phyloP scores from a whole-genome alignment of 2,329 filamentous ascomycete genomes.

The Trichoderma afroharzianum region DNA sequence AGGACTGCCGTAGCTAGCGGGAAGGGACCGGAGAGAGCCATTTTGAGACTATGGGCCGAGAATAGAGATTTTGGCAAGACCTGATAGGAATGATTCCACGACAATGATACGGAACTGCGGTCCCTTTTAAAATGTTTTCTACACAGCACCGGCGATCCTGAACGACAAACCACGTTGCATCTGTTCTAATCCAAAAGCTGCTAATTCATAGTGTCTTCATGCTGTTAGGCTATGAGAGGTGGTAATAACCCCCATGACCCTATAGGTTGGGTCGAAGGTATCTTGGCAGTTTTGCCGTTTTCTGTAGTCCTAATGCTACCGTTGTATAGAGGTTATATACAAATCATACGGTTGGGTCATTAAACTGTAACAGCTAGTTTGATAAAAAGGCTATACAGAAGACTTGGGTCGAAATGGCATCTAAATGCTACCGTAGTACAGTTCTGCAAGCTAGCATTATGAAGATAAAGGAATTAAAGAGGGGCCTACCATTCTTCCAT shows the following conservation, averaged over 20 bases:
- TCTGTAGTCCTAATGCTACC: not conserved
- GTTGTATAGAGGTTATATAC: not conserved
- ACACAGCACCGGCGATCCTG: not conserved
- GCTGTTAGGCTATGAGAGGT: not conserved
- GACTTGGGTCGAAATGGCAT: not conserved
- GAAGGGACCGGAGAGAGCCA: not conserved
- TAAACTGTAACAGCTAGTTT: not conserved
- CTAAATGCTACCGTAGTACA: not conserved
- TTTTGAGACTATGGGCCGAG: not conserved
- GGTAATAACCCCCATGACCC: not conserved
- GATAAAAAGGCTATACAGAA: not conserved
- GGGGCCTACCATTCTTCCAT: not conserved
- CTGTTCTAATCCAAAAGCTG: not conserved
- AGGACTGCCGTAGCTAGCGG: not conserved
- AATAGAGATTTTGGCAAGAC: not conserved
- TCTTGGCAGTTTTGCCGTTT: not conserved
- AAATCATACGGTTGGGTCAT: not conserved
- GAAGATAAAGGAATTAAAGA: not conserved
- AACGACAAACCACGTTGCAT: not conserved
- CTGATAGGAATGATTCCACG: not conserved
- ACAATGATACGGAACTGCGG: not conserved
- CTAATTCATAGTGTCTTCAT: not conserved
- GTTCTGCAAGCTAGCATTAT: not conserved
- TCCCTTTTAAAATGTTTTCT: not conserved
- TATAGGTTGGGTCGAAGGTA: not conserved